Base-by-base conservation (phyloP, 352 stramenopile species). In the Globisporangium abappressorium region DNA sequence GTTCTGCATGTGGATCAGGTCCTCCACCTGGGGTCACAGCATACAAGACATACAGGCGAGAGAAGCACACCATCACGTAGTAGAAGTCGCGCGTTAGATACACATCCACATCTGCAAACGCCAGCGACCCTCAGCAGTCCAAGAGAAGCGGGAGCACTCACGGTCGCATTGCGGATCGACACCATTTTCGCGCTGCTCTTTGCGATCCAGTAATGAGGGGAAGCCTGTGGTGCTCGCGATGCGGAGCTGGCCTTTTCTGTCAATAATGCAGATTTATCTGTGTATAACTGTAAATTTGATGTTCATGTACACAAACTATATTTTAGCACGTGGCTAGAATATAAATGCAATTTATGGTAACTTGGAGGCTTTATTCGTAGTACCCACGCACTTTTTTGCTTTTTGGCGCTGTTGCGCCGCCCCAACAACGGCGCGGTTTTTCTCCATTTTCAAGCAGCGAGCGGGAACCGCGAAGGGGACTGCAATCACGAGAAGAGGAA, bases 1-100 rank as follows among this genome's bases (percentile, higher is more conserved):
- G 60, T 97, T 98, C 79, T 99, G 97, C 89, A 99, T 99, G 76
- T 98, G 91, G 34, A 99, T 73, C 57, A 99, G 82, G 84, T 99
- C 98, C 62, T 94, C 78, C 43, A 92, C 87, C 90, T 97, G 67
- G 20, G 12, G 5, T 36, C 22, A 28, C 41, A 30, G 15, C 55
- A 15, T 8, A 43, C 9, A 43, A 43, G 11, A 30, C 15, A 22
- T 5, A 30, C 28, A 55, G 1, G 36, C 28, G 15, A 54, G 28
- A 8, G 22, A 14, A 43, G 33, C 41, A 49, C 41, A 49, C 5
- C 41, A 49, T 7, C 6, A 6, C 41, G 15, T 22, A 49, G 15
- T 15, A 33, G 38, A 3, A 12, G 15, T 20, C 38, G 7, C 2
- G 34, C 12, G 33, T 38, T 15, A 24, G 30, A 26, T 38, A 34